Conservation (phyloP, 1,284 basidiomycete species). For the Cutaneotrichosporon spelunceum region DNA sequence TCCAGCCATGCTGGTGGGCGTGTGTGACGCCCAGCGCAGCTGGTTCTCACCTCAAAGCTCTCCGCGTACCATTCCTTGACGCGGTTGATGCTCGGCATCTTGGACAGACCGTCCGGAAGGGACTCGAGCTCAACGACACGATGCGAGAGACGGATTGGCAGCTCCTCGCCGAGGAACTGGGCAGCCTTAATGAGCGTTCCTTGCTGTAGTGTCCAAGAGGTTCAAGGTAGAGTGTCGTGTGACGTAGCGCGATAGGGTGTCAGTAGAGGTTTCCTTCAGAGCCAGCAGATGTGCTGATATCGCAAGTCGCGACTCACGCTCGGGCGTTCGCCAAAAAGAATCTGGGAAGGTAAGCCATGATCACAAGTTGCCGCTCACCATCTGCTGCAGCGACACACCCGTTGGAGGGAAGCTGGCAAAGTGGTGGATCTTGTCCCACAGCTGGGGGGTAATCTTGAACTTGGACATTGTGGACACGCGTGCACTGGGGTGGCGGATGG, state of each 20-base stretch:
- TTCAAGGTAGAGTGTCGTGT: background rate
- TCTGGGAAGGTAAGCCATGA: constrained; percentile 34
- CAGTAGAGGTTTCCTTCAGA: background rate
- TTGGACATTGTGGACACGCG: constrained; percentile 39
- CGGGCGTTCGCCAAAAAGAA: constrained; percentile 73
- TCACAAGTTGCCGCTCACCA: constrained; percentile 49
- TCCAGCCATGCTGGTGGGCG: too few relatives aligned
- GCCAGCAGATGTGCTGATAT: background rate
- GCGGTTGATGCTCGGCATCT: constrained; percentile 89
- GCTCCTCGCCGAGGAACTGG: constrained; percentile 70
- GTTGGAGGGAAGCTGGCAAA: constrained; percentile 93
- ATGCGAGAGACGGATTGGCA: constrained; percentile 92
- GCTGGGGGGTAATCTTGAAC: constrained; percentile 64
- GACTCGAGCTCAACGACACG: constrained; percentile 95
- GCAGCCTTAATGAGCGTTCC: constrained; percentile 81
- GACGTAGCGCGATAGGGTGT: background rate
- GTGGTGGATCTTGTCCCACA: constrained; percentile 91
- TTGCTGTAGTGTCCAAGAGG: constrained; percentile 49
- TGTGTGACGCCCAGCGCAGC: background rate
- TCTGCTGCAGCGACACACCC: constrained; percentile 86
- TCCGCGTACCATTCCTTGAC: constrained; percentile 99
- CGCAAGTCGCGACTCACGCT: constrained; percentile 6
- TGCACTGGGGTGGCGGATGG: background rate
- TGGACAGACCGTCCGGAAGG: constrained; percentile 83
- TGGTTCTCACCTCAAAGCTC: constrained; percentile 80